Base-by-base conservation (phyloP, 2,329 filamentous ascomycete genomes). In the Neonectria hederae region DNA sequence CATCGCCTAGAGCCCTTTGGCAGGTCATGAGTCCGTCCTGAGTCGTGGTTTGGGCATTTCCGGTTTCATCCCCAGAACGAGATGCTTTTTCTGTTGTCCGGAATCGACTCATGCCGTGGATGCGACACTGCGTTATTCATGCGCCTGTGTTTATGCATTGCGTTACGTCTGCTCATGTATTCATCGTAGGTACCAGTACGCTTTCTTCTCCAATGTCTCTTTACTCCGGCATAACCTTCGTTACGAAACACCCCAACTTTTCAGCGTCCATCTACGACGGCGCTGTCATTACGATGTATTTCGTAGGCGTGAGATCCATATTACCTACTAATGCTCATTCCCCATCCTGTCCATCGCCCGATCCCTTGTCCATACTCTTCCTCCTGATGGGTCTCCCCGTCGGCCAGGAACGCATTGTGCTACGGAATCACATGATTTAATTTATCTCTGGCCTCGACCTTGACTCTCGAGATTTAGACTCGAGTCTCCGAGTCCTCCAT, bases 351-450 rank as follows among this genome's bases (percentile, higher is more conserved):
- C n/a, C n/a, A 43, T 51, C 48, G 48, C 58, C 58, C 45, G 19
- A 48, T 51, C 22, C 48, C 67, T 40, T 69, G 64, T 63, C 53
- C 26, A 51, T 60, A 40, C 58, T 49, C 35, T 55, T 59, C 56
- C 59, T 64, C 70, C 68, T 65, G 70, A 71, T 62, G 58, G 43
- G 38, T 65, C 63, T 58, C 68, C 67, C 67, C 63, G 70, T 48
- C 54, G 43, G 63, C 63, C 59, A 67, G 62, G 65, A 35, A 35
- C 11, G 13, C 30, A 14, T 10, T 28, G 8, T 3, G 10, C 28
- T 10, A 28, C 28, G 28, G 8, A 28, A 28, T 28, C 10, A 28
- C 28, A 10, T 10, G 28, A 3, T 10, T 9, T 9, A 13, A 32
- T 32, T 13, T 4, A 5, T 32, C 30, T 13, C 30, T 32, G 30